These are phyloP conservation scores for Aegilops sharonensis DNA, from an alignment of 176 grass and related monocot species.

Conservation along the genomic window DNA sequence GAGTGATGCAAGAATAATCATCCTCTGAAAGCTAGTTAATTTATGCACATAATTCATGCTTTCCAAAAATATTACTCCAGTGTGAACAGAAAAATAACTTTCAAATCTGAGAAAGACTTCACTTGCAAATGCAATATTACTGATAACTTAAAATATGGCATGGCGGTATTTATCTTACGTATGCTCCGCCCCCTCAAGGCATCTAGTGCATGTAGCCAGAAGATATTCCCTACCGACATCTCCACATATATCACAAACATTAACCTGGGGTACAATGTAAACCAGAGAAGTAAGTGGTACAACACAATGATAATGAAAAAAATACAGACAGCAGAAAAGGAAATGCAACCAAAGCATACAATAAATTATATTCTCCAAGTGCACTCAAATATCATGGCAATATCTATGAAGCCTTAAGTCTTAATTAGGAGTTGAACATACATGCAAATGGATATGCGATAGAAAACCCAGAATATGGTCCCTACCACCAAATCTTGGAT, in stretches of 20 bases:
- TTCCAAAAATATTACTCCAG: constrained; percentile 9
- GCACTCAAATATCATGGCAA: background rate
- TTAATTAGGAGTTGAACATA: background rate
- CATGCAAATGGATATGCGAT: constrained; percentile 11
- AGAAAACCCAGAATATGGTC: background rate
- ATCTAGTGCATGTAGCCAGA: constrained; percentile 91
- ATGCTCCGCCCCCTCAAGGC: constrained; percentile 90
- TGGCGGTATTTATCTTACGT: constrained; percentile 62
- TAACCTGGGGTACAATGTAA: constrained; percentile 59
- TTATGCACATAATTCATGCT: background rate
- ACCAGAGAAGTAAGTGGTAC: constrained; percentile 26
- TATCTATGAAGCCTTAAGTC: background rate
- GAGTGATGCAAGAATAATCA: background rate
- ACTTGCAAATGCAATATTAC: background rate
- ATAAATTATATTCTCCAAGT: constrained; percentile 26
- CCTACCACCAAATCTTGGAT: background rate
- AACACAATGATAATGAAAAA: background rate
- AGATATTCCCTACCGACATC: constrained; percentile 89
- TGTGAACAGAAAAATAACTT: constrained; percentile 14
- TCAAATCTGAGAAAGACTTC: constrained; percentile 18
- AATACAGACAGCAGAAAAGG: background rate
- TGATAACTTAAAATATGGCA: background rate
- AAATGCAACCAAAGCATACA: background rate
- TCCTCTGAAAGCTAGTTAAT: no score
- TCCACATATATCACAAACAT: constrained; percentile 99